Evolutionary conservation across 2,329 filamentous ascomycete species (phyloP).

Genomic region (Coniosporium tulheliwenetii): DNA sequence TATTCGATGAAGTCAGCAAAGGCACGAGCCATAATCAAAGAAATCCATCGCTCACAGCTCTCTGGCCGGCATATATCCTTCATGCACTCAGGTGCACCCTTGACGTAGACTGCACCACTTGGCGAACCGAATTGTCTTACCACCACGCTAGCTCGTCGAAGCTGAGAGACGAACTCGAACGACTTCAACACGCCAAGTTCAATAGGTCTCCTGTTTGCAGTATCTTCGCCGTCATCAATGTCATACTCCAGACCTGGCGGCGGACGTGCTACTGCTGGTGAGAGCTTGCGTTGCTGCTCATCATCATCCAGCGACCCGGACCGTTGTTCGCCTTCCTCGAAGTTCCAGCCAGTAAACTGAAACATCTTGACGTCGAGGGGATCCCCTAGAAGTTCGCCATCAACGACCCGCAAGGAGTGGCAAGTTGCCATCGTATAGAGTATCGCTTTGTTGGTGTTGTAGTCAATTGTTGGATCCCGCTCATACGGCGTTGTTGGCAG

Average conservation of each 20-base stretch:
- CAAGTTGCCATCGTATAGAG: slow-evolving; percentile 96
- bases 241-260: slow-evolving; percentile 47
- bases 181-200: slow-evolving; percentile 83
- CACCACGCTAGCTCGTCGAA: slow-evolving; percentile 83
- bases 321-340: slow-evolving; percentile 69
- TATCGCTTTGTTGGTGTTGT: slow-evolving; percentile 50
- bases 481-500: slow-evolving; percentile 39
- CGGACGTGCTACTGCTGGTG: slow-evolving; percentile 79
- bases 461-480: slow-evolving; percentile 43
- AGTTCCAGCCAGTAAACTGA: slow-evolving; percentile 85
- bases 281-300: slow-evolving; percentile 51
- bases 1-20: slow-evolving; percentile 15
- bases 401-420: slow-evolving; percentile 75
- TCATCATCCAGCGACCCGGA: slow-evolving; percentile 52
- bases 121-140: slow-evolving; percentile 76
- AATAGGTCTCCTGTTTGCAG: slow-evolving; percentile 38
- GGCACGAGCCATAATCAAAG: slow-evolving; percentile 1
- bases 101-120: slow-evolving; percentile 80
- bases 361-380: slow-evolving; percentile 98
- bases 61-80: slow-evolving; percentile 76
- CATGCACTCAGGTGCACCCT: slow-evolving; percentile 94
- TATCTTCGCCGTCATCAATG: slow-evolving; percentile 31
- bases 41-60: slow-evolving; percentile 43
- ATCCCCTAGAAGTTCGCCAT: slow-evolving; percentile 80
- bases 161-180: slow-evolving; percentile 89